Base-by-base conservation (phyloP, 345 rosid genomes). In the Populus davidiana region DNA sequence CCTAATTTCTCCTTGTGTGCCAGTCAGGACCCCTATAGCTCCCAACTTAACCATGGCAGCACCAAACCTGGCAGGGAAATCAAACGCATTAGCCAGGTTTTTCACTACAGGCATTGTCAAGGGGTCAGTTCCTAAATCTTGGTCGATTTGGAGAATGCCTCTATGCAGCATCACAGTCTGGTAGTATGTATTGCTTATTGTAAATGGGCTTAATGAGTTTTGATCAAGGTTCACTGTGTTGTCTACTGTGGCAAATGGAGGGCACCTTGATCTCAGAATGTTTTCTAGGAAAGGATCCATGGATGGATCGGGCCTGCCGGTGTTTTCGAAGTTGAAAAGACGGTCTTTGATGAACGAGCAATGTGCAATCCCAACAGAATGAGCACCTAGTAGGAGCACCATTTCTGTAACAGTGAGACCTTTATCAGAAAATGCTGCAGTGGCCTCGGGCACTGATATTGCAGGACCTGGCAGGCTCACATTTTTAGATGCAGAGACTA, bases 351-450 rank as follows among this genome's bases (percentile, higher is more conserved):
- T 61, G 81, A 85, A 61, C 0, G 88, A 83, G 75, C 90, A 90
- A 59, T 88, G 90, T 36, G 83, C 16, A 9, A 82, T 86, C 12
- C 91, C 92, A 65, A 88, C 86, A 1, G 90, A 83, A 75, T 89
- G 92, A 20, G 91, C 92, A 36, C 92, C 92, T 62, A 91, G 81
- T 69, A 92, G 92, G 79, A 85, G 75, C 75, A 87, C 89, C 89
- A 88, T 88, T 71, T 89, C 93, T 8, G 70, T 44, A 9, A 79
- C 50, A 77, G 65, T 67, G 63, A 91, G 90, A 1, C 80, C 85
- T 81, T 80, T 86, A 0, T 52, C 39, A 20, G 70, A 75, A 72
- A 92, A 92, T 3, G 78, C 62, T 1, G 83, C 83, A 33, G 87
- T 49, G 14, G 93, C 87, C 67, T 87, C 80, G 3, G 84, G 63